A percentile compares a stretch with the other conserved stretches of the same genome.
Evolutionary conservation across 208 protist species (phyloP).

Genomic region (Crithidia acanthocephali): DNA sequence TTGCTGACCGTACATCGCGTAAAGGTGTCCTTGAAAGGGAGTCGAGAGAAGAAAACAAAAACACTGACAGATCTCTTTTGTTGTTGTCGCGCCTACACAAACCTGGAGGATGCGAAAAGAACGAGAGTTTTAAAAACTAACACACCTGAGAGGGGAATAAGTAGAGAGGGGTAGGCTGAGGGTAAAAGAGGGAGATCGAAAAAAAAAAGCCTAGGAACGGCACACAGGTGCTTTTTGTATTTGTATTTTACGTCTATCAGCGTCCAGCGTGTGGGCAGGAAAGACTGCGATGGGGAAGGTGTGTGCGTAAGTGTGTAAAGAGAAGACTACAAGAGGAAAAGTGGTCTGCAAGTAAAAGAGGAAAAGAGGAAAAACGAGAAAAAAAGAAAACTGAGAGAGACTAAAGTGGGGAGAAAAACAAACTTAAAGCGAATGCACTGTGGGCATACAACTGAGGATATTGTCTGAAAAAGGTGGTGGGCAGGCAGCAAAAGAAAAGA

Average conservation of each 20-base stretch:
- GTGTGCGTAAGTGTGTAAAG: background rate
- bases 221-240: background rate
- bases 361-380: conserved; percentile 1
- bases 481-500: background rate
- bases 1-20: conserved; percentile 75
- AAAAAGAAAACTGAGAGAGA: background rate
- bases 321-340: background rate
- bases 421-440: conserved; percentile 12
- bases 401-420: conserved; percentile 5
- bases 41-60: too few relatives aligned
- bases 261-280: background rate
- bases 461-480: conserved; percentile 2
- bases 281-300: background rate
- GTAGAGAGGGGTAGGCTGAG: background rate
- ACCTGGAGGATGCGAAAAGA: too few relatives aligned
- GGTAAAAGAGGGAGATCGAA: background rate
- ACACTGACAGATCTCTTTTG: too few relatives aligned
- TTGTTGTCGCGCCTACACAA: too few relatives aligned
- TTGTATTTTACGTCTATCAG: background rate
- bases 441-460: conserved; percentile 12
- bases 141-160: conserved; percentile 1
- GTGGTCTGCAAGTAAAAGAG: conserved; percentile 14
- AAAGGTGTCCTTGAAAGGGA: background rate
- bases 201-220: background rate
- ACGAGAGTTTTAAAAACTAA: too few relatives aligned